phyloP scores from a whole-genome alignment of 139 green algal species.

The Yamagishiella unicocca region DNA sequence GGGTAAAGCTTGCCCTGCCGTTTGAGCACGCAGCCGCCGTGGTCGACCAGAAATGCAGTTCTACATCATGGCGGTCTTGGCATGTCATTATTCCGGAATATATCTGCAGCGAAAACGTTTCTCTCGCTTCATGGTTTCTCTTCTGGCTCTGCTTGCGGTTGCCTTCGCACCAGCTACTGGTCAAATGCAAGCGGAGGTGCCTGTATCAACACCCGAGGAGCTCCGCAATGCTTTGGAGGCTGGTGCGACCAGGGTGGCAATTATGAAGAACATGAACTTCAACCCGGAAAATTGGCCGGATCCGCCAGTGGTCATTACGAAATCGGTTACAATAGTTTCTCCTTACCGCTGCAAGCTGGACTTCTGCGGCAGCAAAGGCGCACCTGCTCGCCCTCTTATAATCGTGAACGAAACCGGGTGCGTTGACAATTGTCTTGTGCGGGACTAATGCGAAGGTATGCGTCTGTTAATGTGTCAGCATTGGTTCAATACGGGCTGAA shows the following conservation, averaged over 20 bases:
- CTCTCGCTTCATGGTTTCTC: too few species aligned
- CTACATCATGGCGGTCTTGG: too few species aligned
- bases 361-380: conserved; percentile 7
- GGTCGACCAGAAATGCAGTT: too few species aligned
- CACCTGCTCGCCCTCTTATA: not conserved
- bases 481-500: not conserved
- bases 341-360: conserved; percentile 8
- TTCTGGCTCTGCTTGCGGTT: too few species aligned
- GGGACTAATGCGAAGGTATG: not conserved
- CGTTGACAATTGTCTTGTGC: not conserved
- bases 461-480: not conserved
- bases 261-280: not conserved
- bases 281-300: not conserved
- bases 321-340: not conserved
- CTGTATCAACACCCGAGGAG: not conserved
- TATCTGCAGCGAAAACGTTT: too few species aligned
- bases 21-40: too few species aligned
- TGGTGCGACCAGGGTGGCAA: not conserved
- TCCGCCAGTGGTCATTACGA: not conserved
- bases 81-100: too few species aligned
- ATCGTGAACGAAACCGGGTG: not conserved
- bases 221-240: not conserved
- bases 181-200: not conserved
- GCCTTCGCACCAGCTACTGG: too few species aligned
- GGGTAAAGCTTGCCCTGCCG: too few species aligned